A percentile compares a stretch with the other conserved stretches of the same genome.
Conservation (phyloP, 2,329 filamentous ascomycete genomes). For the Aureobasidium uvarum region DNA sequence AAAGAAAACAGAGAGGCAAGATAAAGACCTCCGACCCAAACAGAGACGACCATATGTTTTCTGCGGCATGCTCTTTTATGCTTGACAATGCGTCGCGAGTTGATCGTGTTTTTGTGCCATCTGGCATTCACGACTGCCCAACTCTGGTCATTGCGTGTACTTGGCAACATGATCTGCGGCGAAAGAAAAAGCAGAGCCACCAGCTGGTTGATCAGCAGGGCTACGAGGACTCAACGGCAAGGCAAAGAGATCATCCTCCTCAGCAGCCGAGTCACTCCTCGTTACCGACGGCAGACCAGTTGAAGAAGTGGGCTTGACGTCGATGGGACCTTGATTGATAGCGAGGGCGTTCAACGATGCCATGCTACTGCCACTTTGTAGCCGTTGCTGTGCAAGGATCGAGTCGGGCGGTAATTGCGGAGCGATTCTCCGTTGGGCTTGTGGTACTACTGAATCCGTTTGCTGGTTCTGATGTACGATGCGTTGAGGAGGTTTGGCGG, state of each 20-base stretch:
- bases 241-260: conserved; percentile 82
- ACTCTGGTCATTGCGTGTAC: conserved; percentile 14
- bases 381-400: conserved; percentile 42
- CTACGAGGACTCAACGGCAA: conserved; percentile 82
- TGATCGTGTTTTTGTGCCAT: neutral
- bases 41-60: neutral
- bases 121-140: neutral
- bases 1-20: neutral
- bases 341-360: conserved; percentile 49
- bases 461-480: conserved; percentile 28
- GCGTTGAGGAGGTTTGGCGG: conserved; percentile 44
- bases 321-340: conserved; percentile 35
- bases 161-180: conserved; percentile 1
- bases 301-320: conserved; percentile 36
- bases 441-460: conserved; percentile 23
- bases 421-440: conserved; percentile 30
- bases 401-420: conserved; percentile 40
- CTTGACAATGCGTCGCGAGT: neutral
- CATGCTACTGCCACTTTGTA: conserved; percentile 35
- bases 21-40: neutral
- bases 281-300: conserved; percentile 33
- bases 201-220: conserved; percentile 62
- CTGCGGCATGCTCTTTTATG: neutral
- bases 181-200: conserved; percentile 18
- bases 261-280: conserved; percentile 38